Conservation (phyloP, 805 yeast species). For the Maudiozyma turicensis region DNA sequence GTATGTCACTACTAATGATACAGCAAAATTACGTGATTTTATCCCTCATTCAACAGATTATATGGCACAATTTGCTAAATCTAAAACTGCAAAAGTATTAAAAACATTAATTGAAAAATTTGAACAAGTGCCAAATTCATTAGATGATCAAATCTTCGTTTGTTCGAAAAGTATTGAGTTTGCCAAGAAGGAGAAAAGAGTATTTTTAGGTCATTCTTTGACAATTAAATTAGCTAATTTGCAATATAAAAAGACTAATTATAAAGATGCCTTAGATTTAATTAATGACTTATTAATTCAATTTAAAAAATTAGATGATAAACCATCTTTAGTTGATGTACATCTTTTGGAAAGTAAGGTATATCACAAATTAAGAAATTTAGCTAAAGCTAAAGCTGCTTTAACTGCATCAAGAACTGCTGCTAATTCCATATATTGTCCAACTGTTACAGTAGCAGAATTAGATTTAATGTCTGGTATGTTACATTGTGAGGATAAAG, state of each 20-base stretch:
- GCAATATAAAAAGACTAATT: constrained; percentile 54
- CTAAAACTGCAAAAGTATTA: constrained; percentile 88
- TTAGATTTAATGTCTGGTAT: constrained; percentile 93
- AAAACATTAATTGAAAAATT: constrained; percentile 70
- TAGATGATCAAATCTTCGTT: constrained; percentile 62
- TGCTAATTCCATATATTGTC: constrained; percentile 94
- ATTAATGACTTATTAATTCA: constrained; percentile 68
- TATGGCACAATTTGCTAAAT: constrained; percentile 79
- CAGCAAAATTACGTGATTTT: constrained; percentile 46
- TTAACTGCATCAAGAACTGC: constrained; percentile 92
- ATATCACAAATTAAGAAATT: constrained; percentile 82
- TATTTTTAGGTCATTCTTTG: constrained; percentile 80
- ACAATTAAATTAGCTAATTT: constrained; percentile 75
- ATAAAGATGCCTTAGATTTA: constrained; percentile 61
- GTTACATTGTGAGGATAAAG: constrained; percentile 92
- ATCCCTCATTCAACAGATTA: constrained; percentile 58
- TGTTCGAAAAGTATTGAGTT: constrained; percentile 78
- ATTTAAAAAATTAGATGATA: constrained; percentile 90
- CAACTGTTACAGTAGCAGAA: constrained; percentile 89
- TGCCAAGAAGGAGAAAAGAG: constrained; percentile 74
- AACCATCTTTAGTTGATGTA: constrained; percentile 89
- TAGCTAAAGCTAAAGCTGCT: constrained; percentile 85
- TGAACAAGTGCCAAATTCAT: constrained; percentile 49
- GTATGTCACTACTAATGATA: constrained; percentile 42
- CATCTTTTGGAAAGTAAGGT: constrained; percentile 85